These are phyloP conservation scores for Fusarium concolor DNA, from an alignment of 2,329 filamentous ascomycete species.

Conservation along the genomic window DNA sequence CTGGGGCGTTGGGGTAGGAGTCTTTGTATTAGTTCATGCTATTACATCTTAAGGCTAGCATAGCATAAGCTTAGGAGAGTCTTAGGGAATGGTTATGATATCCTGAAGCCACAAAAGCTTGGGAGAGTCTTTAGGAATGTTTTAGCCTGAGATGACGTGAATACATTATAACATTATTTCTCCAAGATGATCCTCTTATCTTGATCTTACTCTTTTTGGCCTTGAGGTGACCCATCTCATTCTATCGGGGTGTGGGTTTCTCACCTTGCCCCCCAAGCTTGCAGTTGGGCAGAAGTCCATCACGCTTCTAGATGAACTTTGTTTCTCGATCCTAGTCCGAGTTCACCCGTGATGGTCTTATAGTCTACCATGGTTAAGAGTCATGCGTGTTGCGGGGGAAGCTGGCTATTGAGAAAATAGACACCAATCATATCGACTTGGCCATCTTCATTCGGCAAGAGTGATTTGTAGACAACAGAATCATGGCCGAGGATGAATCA, in stretches of 20 bases:
- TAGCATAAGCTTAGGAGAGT: background rate
- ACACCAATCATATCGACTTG: background rate
- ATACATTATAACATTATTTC: background rate
- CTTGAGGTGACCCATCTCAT: background rate
- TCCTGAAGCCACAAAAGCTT: background rate
- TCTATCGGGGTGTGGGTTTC: too few relatives aligned
- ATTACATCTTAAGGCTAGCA: background rate
- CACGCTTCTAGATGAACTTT: background rate
- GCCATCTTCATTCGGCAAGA: background rate
- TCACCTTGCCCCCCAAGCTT: background rate
- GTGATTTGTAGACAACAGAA: background rate
- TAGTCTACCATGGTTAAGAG: background rate
- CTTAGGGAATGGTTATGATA: conserved; percentile 1
- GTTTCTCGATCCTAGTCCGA: background rate
- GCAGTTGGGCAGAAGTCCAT: background rate
- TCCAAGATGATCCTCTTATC: background rate
- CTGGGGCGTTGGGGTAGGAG: conserved; percentile 44
- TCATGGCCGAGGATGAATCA: conserved; percentile 7
- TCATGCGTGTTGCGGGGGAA: background rate
- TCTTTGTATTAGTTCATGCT: conserved; percentile 7
- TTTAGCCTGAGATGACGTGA: background rate
- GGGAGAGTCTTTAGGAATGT: background rate
- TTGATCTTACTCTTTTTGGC: background rate
- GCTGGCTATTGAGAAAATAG: background rate
- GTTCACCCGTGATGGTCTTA: conserved; percentile 1